Evolutionary conservation across 805 yeast species (phyloP).

Genomic region (Torulaspora indica): DNA sequence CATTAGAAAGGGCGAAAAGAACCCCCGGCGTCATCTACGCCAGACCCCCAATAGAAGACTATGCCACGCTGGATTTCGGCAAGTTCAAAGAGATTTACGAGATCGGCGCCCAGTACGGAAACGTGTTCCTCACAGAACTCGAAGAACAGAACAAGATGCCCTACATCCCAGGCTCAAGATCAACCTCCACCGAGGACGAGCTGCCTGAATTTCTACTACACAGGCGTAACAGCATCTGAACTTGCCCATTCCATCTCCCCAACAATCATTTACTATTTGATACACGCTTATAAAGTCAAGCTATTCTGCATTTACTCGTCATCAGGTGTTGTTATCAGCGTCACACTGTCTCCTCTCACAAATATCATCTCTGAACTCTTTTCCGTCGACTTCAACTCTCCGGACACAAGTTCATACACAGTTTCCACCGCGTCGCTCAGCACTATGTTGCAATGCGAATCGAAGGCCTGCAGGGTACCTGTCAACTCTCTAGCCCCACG

Average conservation of each 20-base stretch:
- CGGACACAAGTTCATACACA: constrained; percentile 54
- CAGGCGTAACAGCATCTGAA: constrained; percentile 58
- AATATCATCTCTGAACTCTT: constrained; percentile 83
- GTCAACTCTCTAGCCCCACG: constrained; percentile 91
- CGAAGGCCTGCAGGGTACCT: constrained; percentile 89
- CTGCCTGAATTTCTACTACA: constrained; percentile 36
- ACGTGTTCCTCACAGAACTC: constrained; percentile 49
- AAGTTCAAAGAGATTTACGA: constrained; percentile 84
- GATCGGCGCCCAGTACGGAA: constrained; percentile 76
- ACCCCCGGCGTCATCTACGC: constrained; percentile 82
- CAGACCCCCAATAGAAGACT: constrained; percentile 90
- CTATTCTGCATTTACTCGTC: constrained; percentile 19
- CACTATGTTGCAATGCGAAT: constrained; percentile 94
- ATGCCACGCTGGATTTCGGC: constrained; percentile 87
- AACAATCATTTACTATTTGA: constrained; percentile 1
- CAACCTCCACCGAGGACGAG: constrained; percentile 25
- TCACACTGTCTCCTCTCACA: constrained; percentile 97
- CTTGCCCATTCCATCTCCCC: constrained; percentile 1
- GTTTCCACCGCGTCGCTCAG: constrained; percentile 89
- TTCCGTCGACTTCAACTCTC: constrained; percentile 41
- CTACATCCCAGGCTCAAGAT: constrained; percentile 49
- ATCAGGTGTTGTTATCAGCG: constrained; percentile 59
- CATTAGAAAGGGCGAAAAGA: constrained; percentile 77
- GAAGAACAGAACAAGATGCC: constrained; percentile 54
- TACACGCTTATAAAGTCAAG: constrained; percentile 1